phyloP scores from a whole-genome alignment of 2,329 filamentous ascomycete species.

The Arthrobotrys sphaeroides region DNA sequence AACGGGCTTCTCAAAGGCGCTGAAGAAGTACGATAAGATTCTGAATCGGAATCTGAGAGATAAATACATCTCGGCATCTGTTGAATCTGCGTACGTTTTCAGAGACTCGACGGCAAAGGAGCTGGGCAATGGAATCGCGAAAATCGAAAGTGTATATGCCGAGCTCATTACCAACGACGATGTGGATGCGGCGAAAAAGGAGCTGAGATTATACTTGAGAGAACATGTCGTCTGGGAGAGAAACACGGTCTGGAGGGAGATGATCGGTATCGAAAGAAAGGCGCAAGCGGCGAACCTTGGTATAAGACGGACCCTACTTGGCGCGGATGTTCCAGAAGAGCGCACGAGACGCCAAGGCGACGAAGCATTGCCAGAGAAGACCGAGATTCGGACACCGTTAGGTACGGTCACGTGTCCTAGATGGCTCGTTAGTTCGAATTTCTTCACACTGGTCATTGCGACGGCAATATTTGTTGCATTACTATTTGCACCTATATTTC shows the following conservation, averaged over 20 bases:
- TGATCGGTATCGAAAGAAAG: constrained; percentile 96
- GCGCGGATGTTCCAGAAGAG: constrained; percentile 72
- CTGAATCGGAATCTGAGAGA: constrained; percentile 81
- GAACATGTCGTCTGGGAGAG: constrained; percentile 99
- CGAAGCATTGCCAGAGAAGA: constrained; percentile 71
- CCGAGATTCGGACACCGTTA: constrained; percentile 79
- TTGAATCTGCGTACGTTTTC: constrained; percentile 85
- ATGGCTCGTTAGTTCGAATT: constrained; percentile 85
- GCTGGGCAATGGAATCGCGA: constrained; percentile 75
- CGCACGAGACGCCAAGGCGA: constrained; percentile 84
- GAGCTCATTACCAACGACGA: constrained; percentile 85
- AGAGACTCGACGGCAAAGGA: constrained; percentile 74
- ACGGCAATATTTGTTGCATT: constrained; percentile 78
- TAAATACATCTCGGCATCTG: constrained; percentile 76
- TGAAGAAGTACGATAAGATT: constrained; percentile 99
- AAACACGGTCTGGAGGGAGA: constrained; percentile 98
- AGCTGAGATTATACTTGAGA: constrained; percentile 86
- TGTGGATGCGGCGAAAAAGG: constrained; percentile 77
- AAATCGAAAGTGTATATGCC: constrained; percentile 82
- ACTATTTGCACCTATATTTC: constrained; percentile 81
- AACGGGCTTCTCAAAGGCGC: constrained; percentile 92
- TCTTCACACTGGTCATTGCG: constrained; percentile 77
- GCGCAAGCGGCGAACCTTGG: constrained; percentile 93
- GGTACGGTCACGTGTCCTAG: constrained; percentile 78
- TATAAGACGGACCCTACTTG: constrained; percentile 78